Base-by-base conservation (phyloP, 2,329 filamentous ascomycete genomes). In the Cladosporium sp. region DNA sequence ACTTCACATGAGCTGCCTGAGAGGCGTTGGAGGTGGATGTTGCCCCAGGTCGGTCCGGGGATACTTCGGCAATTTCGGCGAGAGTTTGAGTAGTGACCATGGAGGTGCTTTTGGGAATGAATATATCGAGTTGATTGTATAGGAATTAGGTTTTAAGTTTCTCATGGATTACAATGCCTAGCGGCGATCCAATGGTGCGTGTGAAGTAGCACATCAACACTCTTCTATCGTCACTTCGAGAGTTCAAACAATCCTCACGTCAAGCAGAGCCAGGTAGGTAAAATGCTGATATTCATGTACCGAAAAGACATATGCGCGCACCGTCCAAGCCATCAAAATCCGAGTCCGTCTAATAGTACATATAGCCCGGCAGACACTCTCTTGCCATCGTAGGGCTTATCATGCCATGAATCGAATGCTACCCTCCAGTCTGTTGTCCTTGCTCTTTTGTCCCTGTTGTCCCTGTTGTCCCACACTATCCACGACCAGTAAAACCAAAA, bases 11-110 rank as follows among this genome's bases (percentile, higher is more conserved):
- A 32, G 51, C 51, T 53, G 39, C 39, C 21, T 13, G 26, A 14
- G 54, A 34, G 54, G 54, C 54, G 54, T 57, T 57, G 46, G 28
- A 54, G 54, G 39, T 57, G 46, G 28, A 54, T 30, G 51, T 54
- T 28, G 51, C 26, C 25, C 39, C 39, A 46, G 51, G 51, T 28
- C 28, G 51, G 51, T 11, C 18, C 54, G 54, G 54, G 14, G 30
- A 32, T 39, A 57, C 32, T n/a, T 57, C 54, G 54, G 54, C 54
- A 25, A 16, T 56, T 21, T 56, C 53, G 32, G 32, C 11, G 51
- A 30, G 8, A 54, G 51, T 28, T 54, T 54, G 51, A 54, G 51
- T 28, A 30, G 21, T 28, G 26, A 21, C 18, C 18, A 54, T 32
- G 48, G 18, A 25, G 25, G 18, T 25, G 48, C 34, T 32, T 5